A percentile compares a stretch with the other conserved stretches of the same genome.
Evolutionary conservation across 371 early-diverging fungal genomes (phyloP).

Genomic region (Encephalitozoon cuniculi): DNA sequence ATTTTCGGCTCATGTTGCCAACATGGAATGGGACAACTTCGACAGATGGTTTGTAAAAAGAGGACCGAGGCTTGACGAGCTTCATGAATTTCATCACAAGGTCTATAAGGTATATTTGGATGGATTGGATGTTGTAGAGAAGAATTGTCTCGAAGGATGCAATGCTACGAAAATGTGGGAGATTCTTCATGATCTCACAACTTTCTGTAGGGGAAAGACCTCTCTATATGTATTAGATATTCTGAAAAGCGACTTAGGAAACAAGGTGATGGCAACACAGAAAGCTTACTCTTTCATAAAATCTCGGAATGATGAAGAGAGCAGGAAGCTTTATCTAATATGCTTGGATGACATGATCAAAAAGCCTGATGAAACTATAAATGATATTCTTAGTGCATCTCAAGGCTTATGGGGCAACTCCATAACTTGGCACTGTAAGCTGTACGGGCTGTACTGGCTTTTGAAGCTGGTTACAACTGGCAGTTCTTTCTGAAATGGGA

Average conservation of each 20-base stretch:
- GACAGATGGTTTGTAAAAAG: neutral
- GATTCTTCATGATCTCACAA: neutral
- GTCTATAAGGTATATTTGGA: neutral
- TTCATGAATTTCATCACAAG: neutral
- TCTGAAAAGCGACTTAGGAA: neutral
- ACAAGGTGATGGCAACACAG: neutral
- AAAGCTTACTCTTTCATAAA: neutral
- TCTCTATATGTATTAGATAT: neutral
- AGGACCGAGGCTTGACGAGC: neutral
- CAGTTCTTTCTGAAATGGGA: neutral
- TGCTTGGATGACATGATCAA: neutral
- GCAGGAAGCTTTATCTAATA: neutral
- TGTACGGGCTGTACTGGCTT: neutral
- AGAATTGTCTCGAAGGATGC: neutral
- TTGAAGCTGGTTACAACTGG: neutral
- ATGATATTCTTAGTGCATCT: neutral
- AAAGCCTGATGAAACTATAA: neutral
- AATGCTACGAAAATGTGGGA: neutral
- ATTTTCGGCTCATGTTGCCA: neutral
- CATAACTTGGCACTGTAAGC: neutral
- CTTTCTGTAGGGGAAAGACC: neutral
- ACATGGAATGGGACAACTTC: neutral
- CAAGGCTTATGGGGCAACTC: neutral
- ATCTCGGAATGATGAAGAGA: neutral
- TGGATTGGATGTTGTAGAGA: neutral